phyloP scores from a whole-genome alignment of 2,329 filamentous ascomycete genomes.

The Alternaria alternata region DNA sequence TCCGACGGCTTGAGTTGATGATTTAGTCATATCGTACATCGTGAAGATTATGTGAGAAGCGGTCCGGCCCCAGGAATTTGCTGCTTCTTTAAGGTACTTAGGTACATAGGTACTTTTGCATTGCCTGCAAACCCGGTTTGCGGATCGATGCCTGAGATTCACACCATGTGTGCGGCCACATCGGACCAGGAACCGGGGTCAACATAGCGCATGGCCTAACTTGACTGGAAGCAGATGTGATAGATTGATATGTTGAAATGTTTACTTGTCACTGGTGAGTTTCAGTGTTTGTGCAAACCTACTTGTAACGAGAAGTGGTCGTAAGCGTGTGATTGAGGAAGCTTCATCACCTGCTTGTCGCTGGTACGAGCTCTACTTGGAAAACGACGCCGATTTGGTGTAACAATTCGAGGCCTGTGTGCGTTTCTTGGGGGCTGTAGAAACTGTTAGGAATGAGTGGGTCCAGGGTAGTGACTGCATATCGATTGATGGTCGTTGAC shows the following conservation, averaged over 20 bases:
- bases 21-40: neutral
- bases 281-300: constrained; percentile 16
- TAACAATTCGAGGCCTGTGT: constrained; percentile 1
- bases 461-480: neutral
- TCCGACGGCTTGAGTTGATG: neutral
- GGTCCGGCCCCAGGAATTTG: neutral
- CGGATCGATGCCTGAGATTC: constrained; percentile 17
- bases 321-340: constrained; percentile 23
- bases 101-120: constrained; percentile 25
- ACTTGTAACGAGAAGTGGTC: constrained; percentile 20
- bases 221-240: constrained; percentile 1
- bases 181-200: constrained; percentile 11
- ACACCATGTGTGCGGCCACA: constrained; percentile 9
- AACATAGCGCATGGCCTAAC: neutral
- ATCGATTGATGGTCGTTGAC: constrained; percentile 1
- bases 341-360: constrained; percentile 7
- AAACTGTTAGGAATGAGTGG: neutral
- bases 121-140: constrained; percentile 27
- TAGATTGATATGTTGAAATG: constrained; percentile 8
- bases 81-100: constrained; percentile 18
- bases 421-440: neutral
- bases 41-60: neutral
- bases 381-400: neutral
- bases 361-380: neutral
- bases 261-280: constrained; percentile 3